These are phyloP conservation scores for Geranium incanum DNA, from an alignment of 441 rosid genomes.

Conservation along the genomic window DNA sequence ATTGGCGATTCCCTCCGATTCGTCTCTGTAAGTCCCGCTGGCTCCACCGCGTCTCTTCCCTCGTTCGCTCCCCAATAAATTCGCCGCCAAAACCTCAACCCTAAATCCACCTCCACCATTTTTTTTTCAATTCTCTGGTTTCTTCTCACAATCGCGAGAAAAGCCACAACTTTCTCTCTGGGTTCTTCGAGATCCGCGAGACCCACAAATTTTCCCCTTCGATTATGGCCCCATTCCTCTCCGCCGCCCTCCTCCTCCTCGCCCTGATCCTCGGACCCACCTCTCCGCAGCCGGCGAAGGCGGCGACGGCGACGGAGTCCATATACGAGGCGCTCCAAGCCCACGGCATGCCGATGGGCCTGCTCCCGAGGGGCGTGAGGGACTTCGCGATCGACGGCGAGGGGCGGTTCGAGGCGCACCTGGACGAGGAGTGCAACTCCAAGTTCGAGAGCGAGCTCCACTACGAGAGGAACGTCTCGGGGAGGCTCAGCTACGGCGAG, in stretches of 20 bases:
- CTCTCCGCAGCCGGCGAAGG: neutral
- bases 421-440: constrained; percentile 76
- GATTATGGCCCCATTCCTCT: neutral
- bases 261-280: neutral
- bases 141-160: neutral
- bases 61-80: neutral
- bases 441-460: constrained; percentile 76
- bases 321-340: constrained; percentile 4
- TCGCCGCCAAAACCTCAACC: constrained; percentile 41
- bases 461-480: constrained; percentile 68
- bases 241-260: neutral
- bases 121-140: too few relatives aligned
- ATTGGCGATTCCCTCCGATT: constrained; percentile 35
- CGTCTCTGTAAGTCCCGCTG: constrained; percentile 60
- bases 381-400: constrained; percentile 39
- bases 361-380: constrained; percentile 73
- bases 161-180: neutral
- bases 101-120: constrained; percentile 7
- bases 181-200: neutral
- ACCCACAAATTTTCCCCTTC: neutral
- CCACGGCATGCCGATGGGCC: constrained; percentile 69
- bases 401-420: constrained; percentile 58
- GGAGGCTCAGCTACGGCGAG: constrained; percentile 43
- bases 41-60: constrained; percentile 36
- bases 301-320: neutral